Evolutionary conservation across 139 green algal genomes (phyloP).

Genomic region (Chloropicon primus): DNA sequence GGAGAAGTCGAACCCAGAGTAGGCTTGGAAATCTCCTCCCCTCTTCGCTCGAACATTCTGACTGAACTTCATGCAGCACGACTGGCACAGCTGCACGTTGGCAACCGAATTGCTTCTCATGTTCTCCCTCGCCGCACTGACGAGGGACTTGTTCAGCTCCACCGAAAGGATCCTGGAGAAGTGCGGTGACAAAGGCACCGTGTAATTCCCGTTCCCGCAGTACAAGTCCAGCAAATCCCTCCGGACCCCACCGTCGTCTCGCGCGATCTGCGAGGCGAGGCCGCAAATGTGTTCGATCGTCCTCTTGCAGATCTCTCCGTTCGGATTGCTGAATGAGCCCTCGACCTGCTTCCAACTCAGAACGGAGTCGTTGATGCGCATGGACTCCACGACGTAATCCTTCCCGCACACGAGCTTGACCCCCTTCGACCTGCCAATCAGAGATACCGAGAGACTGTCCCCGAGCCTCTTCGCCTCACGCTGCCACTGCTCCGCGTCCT

Average conservation of each 20-base stretch:
- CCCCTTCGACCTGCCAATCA: not conserved
- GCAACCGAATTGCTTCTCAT: not conserved
- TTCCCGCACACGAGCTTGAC: not conserved
- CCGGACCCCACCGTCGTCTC: not conserved
- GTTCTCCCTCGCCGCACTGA: conserved; percentile 1
- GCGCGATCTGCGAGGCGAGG: not conserved
- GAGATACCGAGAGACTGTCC: not conserved
- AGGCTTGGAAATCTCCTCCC: not conserved
- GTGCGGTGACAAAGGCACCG: not conserved
- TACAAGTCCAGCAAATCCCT: conserved; percentile 1
- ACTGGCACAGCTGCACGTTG: not conserved
- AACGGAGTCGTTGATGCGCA: not conserved
- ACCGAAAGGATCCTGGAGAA: not conserved
- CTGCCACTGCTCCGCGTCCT: not conserved
- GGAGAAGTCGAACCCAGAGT: not conserved
- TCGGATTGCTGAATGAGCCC: conserved; percentile 13
- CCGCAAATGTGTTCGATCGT: conserved; percentile 7
- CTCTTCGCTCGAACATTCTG: not conserved
- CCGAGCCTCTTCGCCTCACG: not conserved
- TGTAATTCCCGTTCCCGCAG: conserved; percentile 9
- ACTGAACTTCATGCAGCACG: not conserved
- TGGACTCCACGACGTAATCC: not conserved
- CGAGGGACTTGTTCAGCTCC: conserved; percentile 1
- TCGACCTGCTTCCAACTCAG: conserved; percentile 12
- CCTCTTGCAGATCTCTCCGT: not conserved